Conservation (phyloP, 805 yeast genomes). For the Zygotorulaspora sp. region DNA sequence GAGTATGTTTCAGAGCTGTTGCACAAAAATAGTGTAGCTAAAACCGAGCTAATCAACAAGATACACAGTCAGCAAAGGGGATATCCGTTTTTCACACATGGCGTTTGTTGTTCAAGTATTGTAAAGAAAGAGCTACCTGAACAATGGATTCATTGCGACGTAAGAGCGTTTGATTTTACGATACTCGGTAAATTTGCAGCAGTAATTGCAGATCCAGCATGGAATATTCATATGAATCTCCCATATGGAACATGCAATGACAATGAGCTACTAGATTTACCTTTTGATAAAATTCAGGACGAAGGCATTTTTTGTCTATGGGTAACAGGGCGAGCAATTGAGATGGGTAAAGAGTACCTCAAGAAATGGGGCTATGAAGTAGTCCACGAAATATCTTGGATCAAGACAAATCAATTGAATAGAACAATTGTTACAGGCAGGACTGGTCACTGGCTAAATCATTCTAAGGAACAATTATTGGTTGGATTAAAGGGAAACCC, state of each 20-base stretch:
- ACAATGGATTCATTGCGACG: constrained; percentile 88
- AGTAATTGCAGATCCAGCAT: constrained; percentile 89
- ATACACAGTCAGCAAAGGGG: constrained; percentile 21
- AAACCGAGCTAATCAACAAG: constrained; percentile 23
- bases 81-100: constrained; percentile 33
- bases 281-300: constrained; percentile 65
- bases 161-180: constrained; percentile 63
- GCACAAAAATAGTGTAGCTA: constrained; percentile 18
- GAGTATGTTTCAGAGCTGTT: constrained; percentile 38
- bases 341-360: constrained; percentile 75
- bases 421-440: constrained; percentile 92
- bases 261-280: constrained; percentile 61
- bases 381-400: constrained; percentile 82
- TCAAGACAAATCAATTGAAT: constrained; percentile 80
- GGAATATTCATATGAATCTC: constrained; percentile 91
- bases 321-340: constrained; percentile 95
- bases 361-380: constrained; percentile 77
- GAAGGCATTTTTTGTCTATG: constrained; percentile 82
- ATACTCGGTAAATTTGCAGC: constrained; percentile 77
- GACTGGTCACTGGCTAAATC: constrained; percentile 96
- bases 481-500: constrained; percentile 84
- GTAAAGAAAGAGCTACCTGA: constrained; percentile 44
- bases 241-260: constrained; percentile 78
- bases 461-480: constrained; percentile 84
- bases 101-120: constrained; percentile 35